A percentile compares a stretch with the other conserved stretches of the same genome.
These are phyloP conservation scores for Heterotrichella gracilis DNA, from an alignment of 352 stramenopile species.

Conservation along the genomic window DNA sequence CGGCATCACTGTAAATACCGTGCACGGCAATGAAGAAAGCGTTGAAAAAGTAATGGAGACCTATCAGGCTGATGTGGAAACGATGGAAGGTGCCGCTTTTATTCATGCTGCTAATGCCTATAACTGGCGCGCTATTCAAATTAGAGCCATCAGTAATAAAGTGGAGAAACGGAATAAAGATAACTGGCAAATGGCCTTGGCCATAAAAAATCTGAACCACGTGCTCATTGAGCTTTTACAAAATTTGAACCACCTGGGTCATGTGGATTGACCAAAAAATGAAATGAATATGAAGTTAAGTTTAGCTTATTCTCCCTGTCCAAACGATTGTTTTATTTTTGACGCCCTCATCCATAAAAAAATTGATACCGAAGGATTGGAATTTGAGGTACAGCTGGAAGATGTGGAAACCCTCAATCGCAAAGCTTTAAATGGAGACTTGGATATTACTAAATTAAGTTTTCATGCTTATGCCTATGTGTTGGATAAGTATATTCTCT, in stretches of 20 bases:
- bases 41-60: neutral
- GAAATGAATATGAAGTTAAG: no score
- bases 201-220: neutral
- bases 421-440: neutral
- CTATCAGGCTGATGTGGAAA: neutral
- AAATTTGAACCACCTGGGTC: no score
- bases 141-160: neutral
- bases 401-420: neutral
- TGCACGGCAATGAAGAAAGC: conserved; percentile 3
- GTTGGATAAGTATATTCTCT: neutral
- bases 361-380: neutral
- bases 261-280: no score
- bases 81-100: neutral
- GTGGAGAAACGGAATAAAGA: neutral
- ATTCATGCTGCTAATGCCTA: neutral
- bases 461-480: neutral
- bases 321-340: neutral
- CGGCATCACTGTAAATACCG: neutral
- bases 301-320: neutral
- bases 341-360: neutral
- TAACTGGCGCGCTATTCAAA: no score
- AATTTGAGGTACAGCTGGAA: neutral
- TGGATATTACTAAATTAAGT: neutral
- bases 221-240: no score
- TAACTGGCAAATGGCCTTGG: neutral